A percentile compares a stretch with the other conserved stretches of the same genome.
Conservation (phyloP, 306 rosid genomes). For the Hippophae tibetana region DNA sequence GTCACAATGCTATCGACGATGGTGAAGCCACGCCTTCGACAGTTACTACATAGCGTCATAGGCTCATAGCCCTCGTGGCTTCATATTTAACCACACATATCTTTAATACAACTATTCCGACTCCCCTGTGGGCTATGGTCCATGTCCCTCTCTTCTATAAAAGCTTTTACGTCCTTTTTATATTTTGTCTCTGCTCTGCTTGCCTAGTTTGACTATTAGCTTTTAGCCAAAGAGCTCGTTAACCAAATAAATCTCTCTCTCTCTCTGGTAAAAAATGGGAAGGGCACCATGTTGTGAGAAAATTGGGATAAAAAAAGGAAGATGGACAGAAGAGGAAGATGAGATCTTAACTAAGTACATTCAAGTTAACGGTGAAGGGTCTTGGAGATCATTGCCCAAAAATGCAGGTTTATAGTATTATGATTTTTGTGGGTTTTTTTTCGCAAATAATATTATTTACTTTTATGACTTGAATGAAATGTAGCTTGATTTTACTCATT, state of each 20-base stretch:
- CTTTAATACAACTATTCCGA: slow-evolving; percentile 4
- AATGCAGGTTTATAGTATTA: slow-evolving; percentile 46
- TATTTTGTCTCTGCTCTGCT: too few species aligned
- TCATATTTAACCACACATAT: slow-evolving; percentile 29
- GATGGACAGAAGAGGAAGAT: slow-evolving; percentile 82
- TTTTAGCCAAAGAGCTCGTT: not conserved
- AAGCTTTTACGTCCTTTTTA: not conserved
- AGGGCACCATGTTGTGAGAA: slow-evolving; percentile 88
- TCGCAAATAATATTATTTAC: not conserved
- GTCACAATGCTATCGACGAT: slow-evolving; percentile 25
- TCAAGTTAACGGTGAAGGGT: slow-evolving; percentile 71
- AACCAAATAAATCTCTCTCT: not conserved
- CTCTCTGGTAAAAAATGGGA: slow-evolving; percentile 37
- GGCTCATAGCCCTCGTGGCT: slow-evolving; percentile 39
- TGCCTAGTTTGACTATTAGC: too few species aligned
- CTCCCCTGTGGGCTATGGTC: not conserved
- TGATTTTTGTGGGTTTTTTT: not conserved
- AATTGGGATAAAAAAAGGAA: slow-evolving; percentile 70
- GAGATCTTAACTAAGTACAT: slow-evolving; percentile 42
- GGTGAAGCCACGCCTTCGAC: slow-evolving; percentile 49
- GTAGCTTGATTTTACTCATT: not conserved
- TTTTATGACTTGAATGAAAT: not conserved
- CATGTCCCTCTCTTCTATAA: not conserved
- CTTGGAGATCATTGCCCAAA: slow-evolving; percentile 80
- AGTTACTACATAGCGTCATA: not conserved